phyloP scores from a whole-genome alignment of 2,329 filamentous ascomycete genomes.

The Exophiala sideris region DNA sequence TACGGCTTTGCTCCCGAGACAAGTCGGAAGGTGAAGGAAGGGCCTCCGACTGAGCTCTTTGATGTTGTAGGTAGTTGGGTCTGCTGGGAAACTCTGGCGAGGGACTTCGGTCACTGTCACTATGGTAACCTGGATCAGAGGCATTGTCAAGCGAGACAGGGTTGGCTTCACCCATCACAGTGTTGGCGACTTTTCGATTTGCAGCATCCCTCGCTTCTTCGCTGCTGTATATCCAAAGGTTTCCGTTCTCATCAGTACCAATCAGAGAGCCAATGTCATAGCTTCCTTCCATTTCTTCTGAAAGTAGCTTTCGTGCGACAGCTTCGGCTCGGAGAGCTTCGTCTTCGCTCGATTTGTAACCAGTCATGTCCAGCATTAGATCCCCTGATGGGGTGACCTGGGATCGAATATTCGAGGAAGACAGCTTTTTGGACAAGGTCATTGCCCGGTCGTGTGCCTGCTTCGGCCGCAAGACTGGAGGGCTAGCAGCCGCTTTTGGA shows the following conservation, averaged over 20 bases:
- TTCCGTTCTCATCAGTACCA: constrained; percentile 90
- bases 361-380: constrained; percentile 96
- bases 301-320: constrained; percentile 86
- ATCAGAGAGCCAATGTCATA: constrained; percentile 96
- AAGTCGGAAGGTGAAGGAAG: constrained; percentile 51
- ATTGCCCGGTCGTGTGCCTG: constrained; percentile 82
- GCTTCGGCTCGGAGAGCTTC: constrained; percentile 88
- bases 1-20: constrained; percentile 68
- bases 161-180: constrained; percentile 50
- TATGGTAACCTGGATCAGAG: constrained; percentile 93
- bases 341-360: constrained; percentile 91
- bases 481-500: constrained; percentile 60
- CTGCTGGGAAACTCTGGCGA: constrained; percentile 61
- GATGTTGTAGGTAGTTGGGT: constrained; percentile 42
- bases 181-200: constrained; percentile 59
- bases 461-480: constrained; percentile 65
- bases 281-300: constrained; percentile 88
- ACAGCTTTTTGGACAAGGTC: constrained; percentile 80
- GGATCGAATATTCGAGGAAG: constrained; percentile 85
- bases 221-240: constrained; percentile 99
- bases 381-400: constrained; percentile 91
- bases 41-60: constrained; percentile 61
- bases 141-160: constrained; percentile 67
- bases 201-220: constrained; percentile 92
- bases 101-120: constrained; percentile 66